Base-by-base conservation (phyloP, 306 rosid genomes). In the Cucurbita moschata region DNA sequence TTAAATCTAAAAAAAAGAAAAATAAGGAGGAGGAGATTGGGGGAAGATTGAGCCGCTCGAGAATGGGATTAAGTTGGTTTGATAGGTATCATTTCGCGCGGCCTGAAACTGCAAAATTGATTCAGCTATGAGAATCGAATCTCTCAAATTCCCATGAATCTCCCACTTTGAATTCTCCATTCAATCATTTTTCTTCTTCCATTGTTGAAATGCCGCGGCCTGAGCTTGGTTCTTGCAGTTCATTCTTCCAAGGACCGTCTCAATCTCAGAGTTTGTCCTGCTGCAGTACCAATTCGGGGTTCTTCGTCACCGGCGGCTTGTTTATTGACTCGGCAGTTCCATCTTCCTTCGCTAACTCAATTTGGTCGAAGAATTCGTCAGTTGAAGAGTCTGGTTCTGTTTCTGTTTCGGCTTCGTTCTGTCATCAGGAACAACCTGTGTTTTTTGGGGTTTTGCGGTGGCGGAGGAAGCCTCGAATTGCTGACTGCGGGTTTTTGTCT, bases 271-370 rank as follows among this genome's bases (percentile, higher is more conserved):
- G 54, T 81, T 63, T 76, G 54, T 80, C 77, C 67, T 57, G 73
- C 47, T 51, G 63, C 13, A 76, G 5, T 71, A 66, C 84, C 14
- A 82, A 78, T 75, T 67, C 55, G 12, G 67, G 37, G 64, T 75
- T 75, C 10, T 85, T 82, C 62, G 47, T 76, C 40, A 58, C n/a
- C 66, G 81, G 89, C 15, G 97, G 97, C 5, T 84, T 93, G 73
- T 93, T 90, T 81, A 91, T 88, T 9, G 98, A 93, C 4, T 82
- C 90, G 55, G 16, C 79, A 5, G 12, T 81, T 74, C 77, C 97
- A 52, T 84, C 81, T 72, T 85, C 91, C 3, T 77, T 90, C 8
- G 69, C 71, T 69, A 82, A 85, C 46, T 82, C 82, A 13, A 69
- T 89, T 75, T 73, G 85, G 5, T 61, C 72, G 5, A 81, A 74